These are phyloP conservation scores for Fusarium dlaminii DNA, from an alignment of 2,329 filamentous ascomycete genomes.

Conservation along the genomic window DNA sequence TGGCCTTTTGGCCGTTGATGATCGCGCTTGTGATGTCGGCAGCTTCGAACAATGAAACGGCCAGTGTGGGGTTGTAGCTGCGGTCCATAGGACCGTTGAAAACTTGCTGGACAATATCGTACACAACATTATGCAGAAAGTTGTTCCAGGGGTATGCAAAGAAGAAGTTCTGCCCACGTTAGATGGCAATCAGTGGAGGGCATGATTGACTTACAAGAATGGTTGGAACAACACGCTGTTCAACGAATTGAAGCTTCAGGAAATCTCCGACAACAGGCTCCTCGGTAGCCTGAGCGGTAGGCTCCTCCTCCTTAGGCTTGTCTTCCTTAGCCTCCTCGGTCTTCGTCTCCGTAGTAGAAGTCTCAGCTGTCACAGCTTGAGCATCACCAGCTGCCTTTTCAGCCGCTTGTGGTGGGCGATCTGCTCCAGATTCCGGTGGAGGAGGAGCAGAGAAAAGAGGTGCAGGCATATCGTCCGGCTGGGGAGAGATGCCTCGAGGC, in stretches of 20 bases:
- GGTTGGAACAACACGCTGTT: constrained; percentile 92
- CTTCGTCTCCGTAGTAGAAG: constrained; percentile 9
- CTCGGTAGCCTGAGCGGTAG: constrained; percentile 16
- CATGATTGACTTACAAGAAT: constrained; percentile 75
- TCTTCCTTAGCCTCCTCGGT: background rate
- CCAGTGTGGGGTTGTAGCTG: constrained; percentile 88
- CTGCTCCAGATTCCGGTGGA: constrained; percentile 42
- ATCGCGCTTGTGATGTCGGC: constrained; percentile 92
- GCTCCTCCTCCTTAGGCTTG: constrained; percentile 22
- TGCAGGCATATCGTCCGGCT: constrained; percentile 73
- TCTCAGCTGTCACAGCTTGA: background rate
- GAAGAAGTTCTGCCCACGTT: constrained; percentile 80
- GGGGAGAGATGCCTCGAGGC: constrained; percentile 56
- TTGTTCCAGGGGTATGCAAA: constrained; percentile 99
- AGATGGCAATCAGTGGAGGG: constrained; percentile 2
- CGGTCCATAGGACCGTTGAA: constrained; percentile 99
- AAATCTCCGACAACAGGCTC: constrained; percentile 91
- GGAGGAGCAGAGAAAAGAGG: constrained; percentile 60
- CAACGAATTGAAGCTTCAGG: constrained; percentile 95
- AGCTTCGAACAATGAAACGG: constrained; percentile 91
- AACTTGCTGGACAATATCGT: constrained; percentile 98
- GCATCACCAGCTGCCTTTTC: constrained; percentile 27
- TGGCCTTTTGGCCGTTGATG: constrained; percentile 86
- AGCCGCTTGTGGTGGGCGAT: constrained; percentile 34
- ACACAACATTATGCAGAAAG: constrained; percentile 98